Evolutionary conservation across 192 early-diverging fungal species (phyloP).

Genomic region (Allomyces javanicus): DNA sequence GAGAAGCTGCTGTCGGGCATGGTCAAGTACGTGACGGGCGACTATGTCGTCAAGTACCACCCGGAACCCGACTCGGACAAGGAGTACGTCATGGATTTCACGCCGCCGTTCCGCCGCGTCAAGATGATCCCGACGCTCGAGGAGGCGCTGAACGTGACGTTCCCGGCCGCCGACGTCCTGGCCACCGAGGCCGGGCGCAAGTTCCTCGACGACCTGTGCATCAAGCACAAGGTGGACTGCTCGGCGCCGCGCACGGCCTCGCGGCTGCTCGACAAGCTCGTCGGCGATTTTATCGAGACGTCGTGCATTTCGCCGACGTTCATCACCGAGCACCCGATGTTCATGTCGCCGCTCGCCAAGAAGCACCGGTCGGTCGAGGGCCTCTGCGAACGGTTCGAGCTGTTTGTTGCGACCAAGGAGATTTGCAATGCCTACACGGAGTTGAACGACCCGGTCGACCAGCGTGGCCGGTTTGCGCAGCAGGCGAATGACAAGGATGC

Average conservation of each 20-base stretch:
- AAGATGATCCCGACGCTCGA: constrained; percentile 87
- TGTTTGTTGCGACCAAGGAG: constrained; percentile 98
- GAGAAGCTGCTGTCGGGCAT: constrained; percentile 71
- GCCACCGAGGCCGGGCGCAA: constrained; percentile 62
- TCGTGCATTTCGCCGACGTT: constrained; percentile 73
- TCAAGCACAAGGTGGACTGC: constrained; percentile 90
- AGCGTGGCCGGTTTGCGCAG: constrained; percentile 93
- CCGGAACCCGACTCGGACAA: constrained; percentile 65
- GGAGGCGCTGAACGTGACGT: constrained; percentile 68
- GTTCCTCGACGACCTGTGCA: constrained; percentile 81
- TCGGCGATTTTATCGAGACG: constrained; percentile 63
- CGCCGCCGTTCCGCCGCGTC: constrained; percentile 85
- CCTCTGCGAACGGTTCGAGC: constrained; percentile 94
- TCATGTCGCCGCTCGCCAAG: constrained; percentile 99
- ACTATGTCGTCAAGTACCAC: constrained; percentile 84
- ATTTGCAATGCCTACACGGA: constrained; percentile 98
- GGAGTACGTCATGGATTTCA: constrained; percentile 77
- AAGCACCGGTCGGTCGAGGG: constrained; percentile 72
- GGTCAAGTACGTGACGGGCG: constrained; percentile 82
- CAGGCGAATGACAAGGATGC: constrained; percentile 93
- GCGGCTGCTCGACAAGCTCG: constrained; percentile 87
- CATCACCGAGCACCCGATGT: constrained; percentile 90
- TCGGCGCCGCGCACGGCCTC: constrained; percentile 77
- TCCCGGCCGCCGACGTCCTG: constrained; percentile 70
- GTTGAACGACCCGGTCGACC: constrained; percentile 98